Evolutionary conservation across 177 flowering plant species (phyloP).

Genomic region (Vitis hybrid): DNA sequence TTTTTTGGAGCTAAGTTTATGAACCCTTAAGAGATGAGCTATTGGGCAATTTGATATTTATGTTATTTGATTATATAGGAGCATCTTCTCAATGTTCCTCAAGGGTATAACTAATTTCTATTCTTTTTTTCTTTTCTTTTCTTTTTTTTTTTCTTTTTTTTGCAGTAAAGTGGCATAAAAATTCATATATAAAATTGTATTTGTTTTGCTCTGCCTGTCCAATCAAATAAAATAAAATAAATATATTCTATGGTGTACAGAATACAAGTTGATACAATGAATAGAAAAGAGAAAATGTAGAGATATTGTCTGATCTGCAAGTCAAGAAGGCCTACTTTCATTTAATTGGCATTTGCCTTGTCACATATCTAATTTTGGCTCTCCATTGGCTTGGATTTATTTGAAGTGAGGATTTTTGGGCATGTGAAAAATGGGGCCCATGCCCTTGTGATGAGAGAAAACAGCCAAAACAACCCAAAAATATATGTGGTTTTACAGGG

Average conservation of each 20-base stretch:
- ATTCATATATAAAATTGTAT: not conserved
- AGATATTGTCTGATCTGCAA: slow-evolving; percentile 7
- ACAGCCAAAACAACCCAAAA: not conserved
- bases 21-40: too few relatives aligned
- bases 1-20: too few relatives aligned
- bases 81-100: too few relatives aligned
- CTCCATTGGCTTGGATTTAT: not conserved
- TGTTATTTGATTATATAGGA: too few relatives aligned
- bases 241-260: not conserved
- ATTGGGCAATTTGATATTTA: too few relatives aligned
- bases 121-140: too few relatives aligned
- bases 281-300: slow-evolving; percentile 2
- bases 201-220: not conserved
- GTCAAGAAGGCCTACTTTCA: slow-evolving; percentile 6
- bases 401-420: not conserved
- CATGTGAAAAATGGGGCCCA: slow-evolving; percentile 5
- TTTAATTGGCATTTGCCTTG: not conserved
- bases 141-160: too few relatives aligned
- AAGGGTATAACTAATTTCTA: too few relatives aligned
- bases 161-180: too few relatives aligned
- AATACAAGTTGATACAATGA: not conserved
- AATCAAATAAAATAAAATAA: not conserved
- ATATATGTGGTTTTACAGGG: not conserved
- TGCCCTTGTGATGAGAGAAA: not conserved
- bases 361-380: not conserved